Conservation (phyloP, 1,284 basidiomycete species). For the Ustilago xerochloae region DNA sequence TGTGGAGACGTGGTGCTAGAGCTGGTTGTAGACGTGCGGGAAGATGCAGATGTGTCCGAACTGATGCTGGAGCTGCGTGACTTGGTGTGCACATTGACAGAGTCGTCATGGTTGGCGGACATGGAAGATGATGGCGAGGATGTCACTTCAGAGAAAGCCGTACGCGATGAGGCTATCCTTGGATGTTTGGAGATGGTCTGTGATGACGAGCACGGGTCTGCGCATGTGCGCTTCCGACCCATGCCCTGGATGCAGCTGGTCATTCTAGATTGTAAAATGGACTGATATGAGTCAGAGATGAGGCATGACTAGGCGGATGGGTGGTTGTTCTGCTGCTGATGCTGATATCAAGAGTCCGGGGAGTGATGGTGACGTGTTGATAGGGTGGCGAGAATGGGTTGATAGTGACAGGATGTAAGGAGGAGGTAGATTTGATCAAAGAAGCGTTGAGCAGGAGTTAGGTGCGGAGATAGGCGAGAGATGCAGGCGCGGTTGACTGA, state of each 20-base stretch:
- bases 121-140: not conserved
- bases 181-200: constrained; percentile 2
- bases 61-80: not conserved
- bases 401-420: not conserved
- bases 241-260: constrained; percentile 1
- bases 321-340: not conserved
- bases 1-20: not conserved
- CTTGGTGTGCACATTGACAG: not conserved
- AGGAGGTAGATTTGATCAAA: not conserved
- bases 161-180: constrained; percentile 2
- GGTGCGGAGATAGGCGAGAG: no score
- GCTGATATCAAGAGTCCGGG: not conserved
- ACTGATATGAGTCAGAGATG: constrained; percentile 4
- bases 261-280: not conserved
- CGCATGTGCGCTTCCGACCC: constrained; percentile 19
- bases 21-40: not conserved
- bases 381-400: not conserved
- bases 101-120: not conserved
- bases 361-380: not conserved
- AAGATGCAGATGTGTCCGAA: not conserved
- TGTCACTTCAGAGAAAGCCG: not conserved
- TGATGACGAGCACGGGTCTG: constrained; percentile 11
- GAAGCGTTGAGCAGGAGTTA: not conserved
- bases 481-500: no score
- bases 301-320: constrained; percentile 3